Evolutionary conservation across 345 rosid genomes (phyloP).

Genomic region (Brassica incana): DNA sequence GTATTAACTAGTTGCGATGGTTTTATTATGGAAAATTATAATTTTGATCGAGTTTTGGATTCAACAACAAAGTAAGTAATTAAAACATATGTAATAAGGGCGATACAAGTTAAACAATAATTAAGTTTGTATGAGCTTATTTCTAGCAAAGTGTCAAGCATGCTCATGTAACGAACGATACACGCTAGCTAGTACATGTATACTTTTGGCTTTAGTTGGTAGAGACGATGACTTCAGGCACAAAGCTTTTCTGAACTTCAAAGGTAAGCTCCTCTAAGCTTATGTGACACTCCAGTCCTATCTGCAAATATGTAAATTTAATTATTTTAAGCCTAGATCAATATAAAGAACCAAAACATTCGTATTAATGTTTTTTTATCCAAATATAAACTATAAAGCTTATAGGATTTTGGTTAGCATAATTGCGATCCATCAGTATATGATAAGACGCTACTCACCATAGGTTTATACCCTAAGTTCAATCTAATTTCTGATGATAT

Average conservation of each 20-base stretch:
- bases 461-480: neutral
- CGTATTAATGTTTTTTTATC: neutral
- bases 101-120: neutral
- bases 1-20: too few species aligned
- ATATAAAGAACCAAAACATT: neutral
- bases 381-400: neutral
- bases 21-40: too few species aligned
- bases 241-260: slow-evolving; percentile 78
- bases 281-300: slow-evolving; percentile 65
- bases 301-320: neutral
- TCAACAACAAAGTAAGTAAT: neutral
- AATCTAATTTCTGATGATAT: slow-evolving; percentile 4
- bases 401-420: neutral
- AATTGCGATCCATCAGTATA: neutral
- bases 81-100: neutral
- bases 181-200: slow-evolving; percentile 2
- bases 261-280: slow-evolving; percentile 87
- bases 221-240: slow-evolving; percentile 28
- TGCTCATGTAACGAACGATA: slow-evolving; percentile 27
- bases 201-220: neutral
- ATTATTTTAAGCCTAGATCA: neutral
- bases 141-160: slow-evolving; percentile 24
- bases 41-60: too few species aligned
- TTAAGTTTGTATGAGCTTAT: slow-evolving; percentile 19
- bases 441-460: neutral